Evolutionary conservation across 2,329 filamentous ascomycete species (phyloP), one percentile per base, ranked within the genome.

Genomic region (Lecanicillium sp.): DNA sequence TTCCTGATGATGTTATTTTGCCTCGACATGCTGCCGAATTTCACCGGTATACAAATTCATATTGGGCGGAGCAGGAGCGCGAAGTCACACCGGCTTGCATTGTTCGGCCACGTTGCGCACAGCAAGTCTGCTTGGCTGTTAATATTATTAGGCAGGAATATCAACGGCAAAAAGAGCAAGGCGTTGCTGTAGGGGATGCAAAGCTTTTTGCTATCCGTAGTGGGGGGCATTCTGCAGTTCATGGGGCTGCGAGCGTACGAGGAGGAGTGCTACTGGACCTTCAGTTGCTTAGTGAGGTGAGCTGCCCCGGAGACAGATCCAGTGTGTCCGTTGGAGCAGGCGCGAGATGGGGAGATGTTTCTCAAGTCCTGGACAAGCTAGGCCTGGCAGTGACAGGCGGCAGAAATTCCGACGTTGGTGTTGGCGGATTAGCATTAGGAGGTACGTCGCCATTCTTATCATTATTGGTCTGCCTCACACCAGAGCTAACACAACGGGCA

Each of bases 301-400:
- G 42, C 2, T 31, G 64, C 1, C 53, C 54, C 3, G 38, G 48
- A 0, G 52, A 60, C 28, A 53, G 54, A 16, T 51, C 44, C 0
- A 50, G 50, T 14, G 60, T 55, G 4, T 48, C 43, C 3, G 47
- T 70, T 14, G 64, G 60, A 4, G 45, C 60, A 7, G 67, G 65
- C 2, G 55, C 56, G 22, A 49, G 47, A 2, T 70, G 67, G 66
- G 43, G 46, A 2, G 44, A 55, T 9, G 62, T 68, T 0, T 70
- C 65, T 40, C 37, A 47, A 9, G 30, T 46, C 12, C 51, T 70
- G 0, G 54, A 60, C 9, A 32, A 47, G 9, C 41, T 54, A 4
- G 52, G 52, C 5, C 35, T 66, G 0, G 54, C 56, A 3, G 59
- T 63, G 5, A 45, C 55, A 2, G 66, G 65, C 12, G 67, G 63